A percentile compares a stretch with the other conserved stretches of the same genome.
phyloP scores from a whole-genome alignment of 495 filamentous ascomycete genomes.

The Lepidopterella palustris region DNA sequence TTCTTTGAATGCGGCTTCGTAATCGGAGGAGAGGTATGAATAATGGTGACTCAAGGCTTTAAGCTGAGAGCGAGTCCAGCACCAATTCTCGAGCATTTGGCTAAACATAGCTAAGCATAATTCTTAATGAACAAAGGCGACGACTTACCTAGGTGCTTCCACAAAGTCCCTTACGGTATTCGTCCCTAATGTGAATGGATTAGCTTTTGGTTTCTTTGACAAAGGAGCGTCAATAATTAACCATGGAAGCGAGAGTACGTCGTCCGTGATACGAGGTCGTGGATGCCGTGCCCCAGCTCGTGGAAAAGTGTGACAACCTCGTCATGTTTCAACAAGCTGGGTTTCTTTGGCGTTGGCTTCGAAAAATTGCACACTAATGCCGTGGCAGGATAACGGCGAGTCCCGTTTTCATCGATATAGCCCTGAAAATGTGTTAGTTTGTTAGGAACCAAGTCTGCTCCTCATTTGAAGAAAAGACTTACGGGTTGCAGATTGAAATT shows the following conservation, averaged over 20 bases:
- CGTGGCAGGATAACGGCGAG: constrained; percentile 59
- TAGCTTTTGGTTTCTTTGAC: background rate
- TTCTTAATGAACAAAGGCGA: no score
- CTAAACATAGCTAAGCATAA: constrained; percentile 1
- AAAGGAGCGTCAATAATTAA: background rate
- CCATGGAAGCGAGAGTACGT: constrained; percentile 68
- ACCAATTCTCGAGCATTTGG: constrained; percentile 76
- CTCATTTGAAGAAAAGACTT: background rate
- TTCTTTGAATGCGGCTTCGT: constrained; percentile 51
- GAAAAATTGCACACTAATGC: constrained; percentile 68
- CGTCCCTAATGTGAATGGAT: constrained; percentile 32
- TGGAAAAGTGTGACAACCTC: constrained; percentile 69
- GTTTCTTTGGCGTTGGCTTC: constrained; percentile 64
- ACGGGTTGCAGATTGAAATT: constrained; percentile 46
- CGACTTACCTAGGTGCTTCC: constrained; percentile 49
- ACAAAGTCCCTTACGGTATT: constrained; percentile 66
- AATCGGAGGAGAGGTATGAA: constrained; percentile 55
- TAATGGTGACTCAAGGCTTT: constrained; percentile 61
- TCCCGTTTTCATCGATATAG: constrained; percentile 52
- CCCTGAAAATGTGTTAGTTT: constrained; percentile 31
- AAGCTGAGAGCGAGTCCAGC: constrained; percentile 63
- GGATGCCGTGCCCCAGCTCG: constrained; percentile 69
- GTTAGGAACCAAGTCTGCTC: background rate
- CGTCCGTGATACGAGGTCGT: constrained; percentile 60
- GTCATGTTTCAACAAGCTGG: constrained; percentile 62